These are phyloP conservation scores for Pseudogymnoascus sp. DNA, from an alignment of 2,329 filamentous ascomycete genomes.

Conservation along the genomic window DNA sequence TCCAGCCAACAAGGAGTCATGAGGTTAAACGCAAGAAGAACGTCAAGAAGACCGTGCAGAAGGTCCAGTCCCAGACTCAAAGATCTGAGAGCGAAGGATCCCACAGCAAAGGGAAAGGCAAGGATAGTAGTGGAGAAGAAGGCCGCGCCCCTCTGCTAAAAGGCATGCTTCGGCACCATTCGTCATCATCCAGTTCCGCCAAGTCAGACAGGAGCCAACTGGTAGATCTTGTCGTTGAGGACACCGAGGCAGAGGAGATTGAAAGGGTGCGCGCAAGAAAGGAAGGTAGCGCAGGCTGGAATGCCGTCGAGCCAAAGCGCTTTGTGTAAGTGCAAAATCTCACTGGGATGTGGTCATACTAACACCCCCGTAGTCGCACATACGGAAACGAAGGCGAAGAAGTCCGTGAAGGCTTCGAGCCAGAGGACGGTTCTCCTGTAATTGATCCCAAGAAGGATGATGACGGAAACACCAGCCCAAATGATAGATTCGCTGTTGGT, in stretches of 20 bases:
- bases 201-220: conserved; percentile 55
- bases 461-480: conserved; percentile 27
- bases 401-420: conserved; percentile 48
- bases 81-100: conserved; percentile 25
- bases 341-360: neutral
- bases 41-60: conserved; percentile 30
- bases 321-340: conserved; percentile 40
- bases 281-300: conserved; percentile 55
- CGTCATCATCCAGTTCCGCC: conserved; percentile 39
- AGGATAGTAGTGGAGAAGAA: conserved; percentile 24
- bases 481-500: conserved; percentile 22
- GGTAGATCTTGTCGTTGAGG: conserved; percentile 61
- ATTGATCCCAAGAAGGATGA: conserved; percentile 38
- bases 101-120: conserved; percentile 19
- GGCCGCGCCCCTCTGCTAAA: conserved; percentile 27
- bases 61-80: conserved; percentile 28
- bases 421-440: conserved; percentile 35
- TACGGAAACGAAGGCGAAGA: conserved; percentile 43
- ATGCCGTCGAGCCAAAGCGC: conserved; percentile 46
- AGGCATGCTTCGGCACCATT: conserved; percentile 39
- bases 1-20: conserved; percentile 42
- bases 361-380: conserved; percentile 33
- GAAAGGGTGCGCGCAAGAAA: conserved; percentile 56
- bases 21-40: conserved; percentile 31
- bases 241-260: conserved; percentile 52